phyloP scores from a whole-genome alignment of 257 asterid species.

The Orobanche coerulescens region DNA sequence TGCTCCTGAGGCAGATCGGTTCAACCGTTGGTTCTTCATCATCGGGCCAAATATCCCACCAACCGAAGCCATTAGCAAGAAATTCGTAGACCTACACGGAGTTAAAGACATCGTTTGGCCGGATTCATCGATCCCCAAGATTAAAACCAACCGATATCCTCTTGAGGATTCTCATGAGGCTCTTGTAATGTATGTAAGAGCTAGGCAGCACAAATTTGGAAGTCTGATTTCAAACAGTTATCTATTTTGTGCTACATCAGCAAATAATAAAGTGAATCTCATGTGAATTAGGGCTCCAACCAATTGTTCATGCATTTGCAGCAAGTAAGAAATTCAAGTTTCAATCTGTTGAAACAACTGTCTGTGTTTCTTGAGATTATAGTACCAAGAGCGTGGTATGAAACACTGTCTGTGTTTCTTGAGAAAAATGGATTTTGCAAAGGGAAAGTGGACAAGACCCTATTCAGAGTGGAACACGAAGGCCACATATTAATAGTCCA shows the following conservation, averaged over 20 bases:
- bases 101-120: conserved; percentile 46
- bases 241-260: neutral
- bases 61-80: conserved; percentile 46
- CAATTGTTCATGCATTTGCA: neutral
- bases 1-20: conserved; percentile 53
- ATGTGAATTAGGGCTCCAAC: neutral
- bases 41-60: conserved; percentile 36
- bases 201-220: neutral
- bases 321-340: neutral
- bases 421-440: no score
- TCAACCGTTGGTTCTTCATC: conserved; percentile 42
- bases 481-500: no score
- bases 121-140: conserved; percentile 48
- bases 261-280: neutral
- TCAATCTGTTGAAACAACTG: neutral
- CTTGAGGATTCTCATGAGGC: neutral
- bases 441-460: no score
- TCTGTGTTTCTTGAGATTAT: no score
- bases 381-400: no score
- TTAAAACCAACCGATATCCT: conserved; percentile 33
- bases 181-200: neutral
- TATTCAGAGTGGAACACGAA: no score
- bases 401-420: no score
- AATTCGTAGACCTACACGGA: conserved; percentile 37
- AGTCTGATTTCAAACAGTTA: neutral